These are phyloP conservation scores for Colletotrichum euphorbiae DNA, from an alignment of 2,329 filamentous ascomycete genomes.

Conservation along the genomic window DNA sequence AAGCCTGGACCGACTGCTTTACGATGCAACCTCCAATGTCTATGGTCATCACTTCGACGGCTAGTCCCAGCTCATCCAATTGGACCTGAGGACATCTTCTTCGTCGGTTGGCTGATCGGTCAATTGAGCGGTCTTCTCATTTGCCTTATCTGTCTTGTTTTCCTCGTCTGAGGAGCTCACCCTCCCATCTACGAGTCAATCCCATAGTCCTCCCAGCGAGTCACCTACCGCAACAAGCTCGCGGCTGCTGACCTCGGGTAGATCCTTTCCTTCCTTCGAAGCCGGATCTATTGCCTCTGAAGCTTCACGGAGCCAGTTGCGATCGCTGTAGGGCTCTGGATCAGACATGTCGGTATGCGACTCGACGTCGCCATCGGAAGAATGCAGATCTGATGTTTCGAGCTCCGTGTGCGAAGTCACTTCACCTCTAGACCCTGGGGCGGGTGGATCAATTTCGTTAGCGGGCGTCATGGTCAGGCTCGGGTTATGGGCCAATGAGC, in stretches of 20 bases:
- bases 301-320: conserved; percentile 26
- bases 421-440: conserved; percentile 26
- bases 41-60: neutral
- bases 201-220: conserved; percentile 36
- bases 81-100: conserved; percentile 34
- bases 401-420: conserved; percentile 36
- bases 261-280: conserved; percentile 4
- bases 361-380: conserved; percentile 38
- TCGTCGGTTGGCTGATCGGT: conserved; percentile 8
- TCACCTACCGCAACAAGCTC: conserved; percentile 27
- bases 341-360: conserved; percentile 40
- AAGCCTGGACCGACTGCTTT: neutral
- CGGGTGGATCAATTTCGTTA: conserved; percentile 11
- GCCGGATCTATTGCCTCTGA: neutral
- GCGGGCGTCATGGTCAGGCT: conserved; percentile 24
- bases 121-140: neutral
- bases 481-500: conserved; percentile 12
- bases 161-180: conserved; percentile 42
- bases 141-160: conserved; percentile 28
- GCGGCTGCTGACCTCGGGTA: conserved; percentile 25
- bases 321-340: conserved; percentile 35
- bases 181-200: conserved; percentile 42
- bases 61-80: conserved; percentile 41
- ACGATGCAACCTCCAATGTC: neutral
- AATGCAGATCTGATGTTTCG: conserved; percentile 40